phyloP scores from a whole-genome alignment of 768 basidiomycete genomes.

The Suillus variegatus region DNA sequence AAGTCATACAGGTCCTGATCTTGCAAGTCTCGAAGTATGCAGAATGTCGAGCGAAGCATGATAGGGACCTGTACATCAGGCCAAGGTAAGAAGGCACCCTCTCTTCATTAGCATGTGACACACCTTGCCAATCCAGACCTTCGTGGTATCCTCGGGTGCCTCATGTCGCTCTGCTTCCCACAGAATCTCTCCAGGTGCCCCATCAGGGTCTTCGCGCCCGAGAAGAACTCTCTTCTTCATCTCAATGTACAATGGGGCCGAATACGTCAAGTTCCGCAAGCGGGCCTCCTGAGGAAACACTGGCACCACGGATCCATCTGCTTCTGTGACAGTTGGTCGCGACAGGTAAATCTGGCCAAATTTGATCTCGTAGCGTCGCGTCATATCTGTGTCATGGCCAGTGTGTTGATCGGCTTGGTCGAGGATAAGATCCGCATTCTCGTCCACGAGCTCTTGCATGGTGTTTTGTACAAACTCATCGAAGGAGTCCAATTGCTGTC shows the following conservation, averaged over 20 bases:
- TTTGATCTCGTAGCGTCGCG: slow-evolving; percentile 94
- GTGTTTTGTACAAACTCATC: slow-evolving; percentile 99
- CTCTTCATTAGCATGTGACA: slow-evolving; percentile 21
- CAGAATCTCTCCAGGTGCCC: slow-evolving; percentile 74
- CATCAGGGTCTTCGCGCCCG: slow-evolving; percentile 80
- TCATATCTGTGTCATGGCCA: slow-evolving; percentile 78
- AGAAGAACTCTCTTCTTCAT: slow-evolving; percentile 85
- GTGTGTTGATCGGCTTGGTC: slow-evolving; percentile 97
- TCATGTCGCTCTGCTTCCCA: slow-evolving; percentile 79
- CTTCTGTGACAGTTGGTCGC: slow-evolving; percentile 90
- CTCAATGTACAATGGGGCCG: slow-evolving; percentile 93
- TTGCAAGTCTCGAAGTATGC: slow-evolving; percentile 78
- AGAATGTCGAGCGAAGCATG: slow-evolving; percentile 96
- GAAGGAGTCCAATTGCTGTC: slow-evolving; percentile 97
- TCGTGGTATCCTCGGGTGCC: slow-evolving; percentile 62
- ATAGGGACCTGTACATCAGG: slow-evolving; percentile 76
- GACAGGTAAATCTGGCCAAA: slow-evolving; percentile 99
- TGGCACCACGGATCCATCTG: slow-evolving; percentile 90
- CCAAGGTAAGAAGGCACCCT: slow-evolving; percentile 16
- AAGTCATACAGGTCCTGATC: slow-evolving; percentile 86
- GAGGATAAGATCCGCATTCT: slow-evolving; percentile 91
- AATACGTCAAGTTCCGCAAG: slow-evolving; percentile 93
- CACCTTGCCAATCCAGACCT: slow-evolving; percentile 96
- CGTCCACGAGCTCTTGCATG: slow-evolving; percentile 99
- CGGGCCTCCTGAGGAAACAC: slow-evolving; percentile 98